phyloP scores from a whole-genome alignment of 768 basidiomycete species.

The Sporobolomyces phaffii region DNA sequence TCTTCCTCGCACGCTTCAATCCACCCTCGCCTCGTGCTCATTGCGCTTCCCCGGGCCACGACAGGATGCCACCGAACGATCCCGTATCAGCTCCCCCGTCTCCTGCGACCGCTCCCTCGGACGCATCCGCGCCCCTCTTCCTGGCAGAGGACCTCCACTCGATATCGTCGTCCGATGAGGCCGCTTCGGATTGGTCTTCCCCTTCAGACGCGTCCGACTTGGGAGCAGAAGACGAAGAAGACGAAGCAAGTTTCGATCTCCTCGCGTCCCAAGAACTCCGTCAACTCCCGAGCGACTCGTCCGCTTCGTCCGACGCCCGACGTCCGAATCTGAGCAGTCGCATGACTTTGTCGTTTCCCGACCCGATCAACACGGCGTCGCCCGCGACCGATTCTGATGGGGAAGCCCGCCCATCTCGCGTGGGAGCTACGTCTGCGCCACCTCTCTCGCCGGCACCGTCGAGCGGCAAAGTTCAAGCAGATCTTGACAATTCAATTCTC shows the following conservation, averaged over 20 bases:
- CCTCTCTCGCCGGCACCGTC: not conserved
- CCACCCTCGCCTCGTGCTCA: too few species aligned
- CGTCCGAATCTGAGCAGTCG: not conserved
- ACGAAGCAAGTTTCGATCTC: not conserved
- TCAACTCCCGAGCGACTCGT: not conserved
- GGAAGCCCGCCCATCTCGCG: not conserved
- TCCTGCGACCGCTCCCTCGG: not conserved
- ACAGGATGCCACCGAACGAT: too few species aligned
- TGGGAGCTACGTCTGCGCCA: not conserved
- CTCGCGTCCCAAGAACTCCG: slow-evolving; percentile 7
- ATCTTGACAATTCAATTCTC: slow-evolving; percentile 7
- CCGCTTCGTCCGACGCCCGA: not conserved
- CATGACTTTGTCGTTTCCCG: slow-evolving; percentile 9
- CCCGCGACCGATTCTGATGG: not conserved
- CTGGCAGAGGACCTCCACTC: slow-evolving; percentile 2
- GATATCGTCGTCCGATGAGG: slow-evolving; percentile 3
- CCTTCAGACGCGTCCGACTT: not conserved
- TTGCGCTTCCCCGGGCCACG: too few species aligned
- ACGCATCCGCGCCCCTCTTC: not conserved
- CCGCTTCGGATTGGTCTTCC: slow-evolving; percentile 4
- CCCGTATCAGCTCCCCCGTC: not conserved
- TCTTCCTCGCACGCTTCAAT: too few species aligned
- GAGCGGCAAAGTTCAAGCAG: not conserved
- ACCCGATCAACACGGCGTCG: slow-evolving; percentile 1
- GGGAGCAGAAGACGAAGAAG: not conserved